These are phyloP conservation scores for Bothriochloa decipiens DNA, from an alignment of 176 grass and related monocot species.

Conservation along the genomic window DNA sequence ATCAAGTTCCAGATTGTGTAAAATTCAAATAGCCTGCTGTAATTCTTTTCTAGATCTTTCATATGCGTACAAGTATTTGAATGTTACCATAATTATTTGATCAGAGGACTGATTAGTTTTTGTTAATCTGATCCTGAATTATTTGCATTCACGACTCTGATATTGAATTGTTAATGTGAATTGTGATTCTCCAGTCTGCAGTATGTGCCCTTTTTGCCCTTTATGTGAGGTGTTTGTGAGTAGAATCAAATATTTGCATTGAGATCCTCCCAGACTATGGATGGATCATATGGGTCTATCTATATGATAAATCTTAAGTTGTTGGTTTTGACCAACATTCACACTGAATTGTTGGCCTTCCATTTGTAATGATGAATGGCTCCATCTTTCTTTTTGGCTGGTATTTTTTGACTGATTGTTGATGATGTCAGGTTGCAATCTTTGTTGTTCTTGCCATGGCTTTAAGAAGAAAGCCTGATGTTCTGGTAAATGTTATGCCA, in stretches of 20 bases:
- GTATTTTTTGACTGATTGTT: constrained; percentile 29
- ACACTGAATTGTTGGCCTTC: background rate
- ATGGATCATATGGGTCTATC: background rate
- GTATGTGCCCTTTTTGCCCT: background rate
- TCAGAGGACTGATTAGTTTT: background rate
- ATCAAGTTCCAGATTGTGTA: constrained; percentile 21
- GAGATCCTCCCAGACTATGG: background rate
- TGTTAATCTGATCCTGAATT: constrained; percentile 1
- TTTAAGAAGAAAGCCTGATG: constrained; percentile 82
- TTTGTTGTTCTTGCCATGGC: constrained; percentile 88
- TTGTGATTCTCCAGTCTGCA: constrained; percentile 16
- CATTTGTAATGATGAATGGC: background rate
- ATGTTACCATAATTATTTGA: background rate
- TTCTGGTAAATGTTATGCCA: constrained; percentile 54
- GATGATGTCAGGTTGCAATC: constrained; percentile 76
- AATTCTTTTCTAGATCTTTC: background rate
- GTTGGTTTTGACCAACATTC: background rate
- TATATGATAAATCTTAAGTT: constrained; percentile 16
- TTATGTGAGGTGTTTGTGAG: constrained; percentile 6
- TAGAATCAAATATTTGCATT: constrained; percentile 8
- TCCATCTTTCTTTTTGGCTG: constrained; percentile 2
- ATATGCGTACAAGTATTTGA: background rate
- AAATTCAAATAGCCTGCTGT: background rate
- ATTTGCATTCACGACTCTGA: background rate
- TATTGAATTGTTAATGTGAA: background rate